phyloP scores from a whole-genome alignment of 768 basidiomycete genomes.

The Kwoniella heveanensis region DNA sequence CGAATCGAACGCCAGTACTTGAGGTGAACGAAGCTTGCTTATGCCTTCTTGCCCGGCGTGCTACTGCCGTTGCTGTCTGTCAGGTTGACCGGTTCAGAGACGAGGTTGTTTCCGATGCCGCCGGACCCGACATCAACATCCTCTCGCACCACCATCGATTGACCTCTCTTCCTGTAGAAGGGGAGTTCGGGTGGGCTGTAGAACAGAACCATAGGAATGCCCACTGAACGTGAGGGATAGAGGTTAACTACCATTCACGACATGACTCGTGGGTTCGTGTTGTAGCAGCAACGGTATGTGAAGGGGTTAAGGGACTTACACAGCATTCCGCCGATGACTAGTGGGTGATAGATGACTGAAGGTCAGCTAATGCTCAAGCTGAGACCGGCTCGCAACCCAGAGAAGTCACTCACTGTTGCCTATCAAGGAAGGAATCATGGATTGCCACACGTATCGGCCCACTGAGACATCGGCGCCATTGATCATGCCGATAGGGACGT shows the following conservation, averaged over 20 bases:
- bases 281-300: too few relatives aligned
- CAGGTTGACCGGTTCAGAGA: background rate
- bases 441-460: slow-evolving; percentile 26
- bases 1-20: too few relatives aligned
- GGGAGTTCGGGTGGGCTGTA: slow-evolving; percentile 29
- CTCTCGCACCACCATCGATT: slow-evolving; percentile 9
- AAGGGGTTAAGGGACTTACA: slow-evolving; percentile 4
- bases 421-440: slow-evolving; percentile 33
- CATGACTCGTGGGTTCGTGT: too few relatives aligned
- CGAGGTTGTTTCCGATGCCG: slow-evolving; percentile 9
- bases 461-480: slow-evolving; percentile 28
- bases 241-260: too few relatives aligned
- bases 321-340: slow-evolving; percentile 25
- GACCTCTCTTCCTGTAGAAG: slow-evolving; percentile 14
- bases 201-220: slow-evolving; percentile 32
- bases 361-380: background rate
- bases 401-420: slow-evolving; percentile 18
- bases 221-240: slow-evolving; percentile 21
- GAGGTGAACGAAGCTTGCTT: too few relatives aligned
- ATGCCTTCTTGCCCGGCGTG: background rate
- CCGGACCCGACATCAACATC: slow-evolving; percentile 7
- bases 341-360: background rate
- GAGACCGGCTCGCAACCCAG: background rate
- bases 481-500: slow-evolving; percentile 32
- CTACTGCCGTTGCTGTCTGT: slow-evolving; percentile 1